Percentiles rank a stretch among this genome's conserved stretches.
These are phyloP conservation scores for Lentinula novae-zelandiae DNA, from an alignment of 1,284 basidiomycete genomes.

Conservation along the genomic window DNA sequence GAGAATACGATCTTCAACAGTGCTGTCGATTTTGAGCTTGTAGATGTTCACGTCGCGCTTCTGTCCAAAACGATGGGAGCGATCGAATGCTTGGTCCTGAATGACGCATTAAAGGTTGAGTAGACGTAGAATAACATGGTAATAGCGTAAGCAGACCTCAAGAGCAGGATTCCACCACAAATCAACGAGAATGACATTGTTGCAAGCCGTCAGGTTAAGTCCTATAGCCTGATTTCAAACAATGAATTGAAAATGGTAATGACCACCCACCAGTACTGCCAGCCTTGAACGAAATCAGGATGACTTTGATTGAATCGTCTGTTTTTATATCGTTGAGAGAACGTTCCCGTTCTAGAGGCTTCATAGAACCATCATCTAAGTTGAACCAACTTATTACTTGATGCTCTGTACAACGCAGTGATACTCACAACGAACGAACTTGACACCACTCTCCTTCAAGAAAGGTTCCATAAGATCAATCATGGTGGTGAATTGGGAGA, in stretches of 20 bases:
- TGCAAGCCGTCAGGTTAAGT: conserved; percentile 92
- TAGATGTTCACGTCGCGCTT: conserved; percentile 85
- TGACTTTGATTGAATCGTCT: conserved; percentile 59
- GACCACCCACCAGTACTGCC: conserved; percentile 73
- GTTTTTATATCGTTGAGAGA: conserved; percentile 73
- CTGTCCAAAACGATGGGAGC: conserved; percentile 89
- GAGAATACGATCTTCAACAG: conserved; percentile 89
- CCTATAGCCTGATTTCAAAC: conserved; percentile 38
- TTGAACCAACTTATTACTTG: conserved; percentile 7
- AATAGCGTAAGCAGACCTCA: conserved; percentile 42
- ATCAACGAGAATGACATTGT: conserved; percentile 90
- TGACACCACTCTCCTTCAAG: conserved; percentile 51
- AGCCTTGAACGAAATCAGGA: conserved; percentile 96
- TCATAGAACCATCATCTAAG: conserved; percentile 86
- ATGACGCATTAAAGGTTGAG: conserved; percentile 1
- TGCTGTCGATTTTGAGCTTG: conserved; percentile 87
- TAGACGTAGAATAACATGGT: background rate
- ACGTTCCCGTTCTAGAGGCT: conserved; percentile 69
- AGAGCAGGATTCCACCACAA: conserved; percentile 95
- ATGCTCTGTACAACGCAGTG: conserved; percentile 6
- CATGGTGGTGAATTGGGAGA: conserved; percentile 77
- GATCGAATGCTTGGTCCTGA: conserved; percentile 90
- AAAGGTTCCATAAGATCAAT: conserved; percentile 72
- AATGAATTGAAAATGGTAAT: conserved; percentile 4
- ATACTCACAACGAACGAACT: conserved; percentile 82